Evolutionary conservation across 1,139 yeast species (phyloP), one percentile per base, ranked within the genome.

Genomic region (Nakaseomyces nivariensis): DNA sequence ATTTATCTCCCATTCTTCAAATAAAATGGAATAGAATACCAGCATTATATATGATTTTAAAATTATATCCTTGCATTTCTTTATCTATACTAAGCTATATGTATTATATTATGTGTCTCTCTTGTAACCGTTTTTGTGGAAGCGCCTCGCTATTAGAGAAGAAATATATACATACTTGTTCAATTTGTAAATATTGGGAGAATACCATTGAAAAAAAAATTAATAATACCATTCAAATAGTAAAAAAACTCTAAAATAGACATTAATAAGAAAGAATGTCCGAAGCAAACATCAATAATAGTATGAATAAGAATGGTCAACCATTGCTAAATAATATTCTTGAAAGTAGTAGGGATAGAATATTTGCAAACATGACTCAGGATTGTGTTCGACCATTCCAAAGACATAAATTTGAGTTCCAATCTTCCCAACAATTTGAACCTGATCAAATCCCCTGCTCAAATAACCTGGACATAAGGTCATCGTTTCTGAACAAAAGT

Each of bases 1-100:
- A 44, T 41, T 5, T 41, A 41, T 29, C 34, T 41, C 6, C 44
- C 44, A 29, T 41, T 41, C 25, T 41, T 47, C 13, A 41, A 29
- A 25, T 38, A 24, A 17, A 17, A 17, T 17, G 22, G 22, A 3
- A 17, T 17, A 17, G 22, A 17, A 17, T 17, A 17, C 22, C 22
- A 17, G 22, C 22, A 17, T 17, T 17, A 17, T 17, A 17, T 29
- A 29, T 29, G 3, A 29, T 3, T 29, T 10, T 11, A 38, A 38
- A 25, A 25, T 38, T 25, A 24, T 37, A 5, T 17, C 5, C 13
- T 17, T 37, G 31, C 9, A 29, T 29, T 37, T 37, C 5, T 37
- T 37, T 37, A 5, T 37, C 13, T 17, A 13, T 10, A 3, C 4
- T 33, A 8, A n/a, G 10, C 5, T 11, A 9, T 9, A 10, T 11